Percentiles rank a stretch among this genome's conserved stretches.
phyloP scores from a whole-genome alignment of 75 land plant genomes.

The Pseudotsuga menziesii region DNA sequence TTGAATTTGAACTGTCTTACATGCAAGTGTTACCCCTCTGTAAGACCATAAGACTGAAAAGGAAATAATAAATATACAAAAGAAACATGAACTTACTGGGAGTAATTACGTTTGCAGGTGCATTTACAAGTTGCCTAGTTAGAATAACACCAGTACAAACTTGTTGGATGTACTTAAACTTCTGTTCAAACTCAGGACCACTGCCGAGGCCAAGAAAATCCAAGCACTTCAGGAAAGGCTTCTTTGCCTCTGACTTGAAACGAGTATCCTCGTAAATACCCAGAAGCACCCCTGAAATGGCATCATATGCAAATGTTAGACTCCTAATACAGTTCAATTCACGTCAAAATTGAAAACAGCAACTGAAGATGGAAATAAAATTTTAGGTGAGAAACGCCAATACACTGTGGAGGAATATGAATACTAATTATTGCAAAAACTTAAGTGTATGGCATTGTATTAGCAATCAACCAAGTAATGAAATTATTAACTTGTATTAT shows the following conservation, averaged over 20 bases:
- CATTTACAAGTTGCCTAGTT: slow-evolving; percentile 86
- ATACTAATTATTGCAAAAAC: no score
- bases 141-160: slow-evolving; percentile 70
- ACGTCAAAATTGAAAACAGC: not conserved
- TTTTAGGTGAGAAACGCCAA: no score
- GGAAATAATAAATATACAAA: no score
- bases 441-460: no score
- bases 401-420: no score
- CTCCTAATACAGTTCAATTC: not conserved
- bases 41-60: no score
- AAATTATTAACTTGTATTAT: no score
- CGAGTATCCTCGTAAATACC: slow-evolving; percentile 81
- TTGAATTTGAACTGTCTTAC: no score
- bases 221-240: slow-evolving; percentile 48
- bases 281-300: slow-evolving; percentile 52
- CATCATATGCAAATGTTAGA: not conserved
- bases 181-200: slow-evolving; percentile 51
- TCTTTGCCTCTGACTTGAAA: slow-evolving; percentile 81
- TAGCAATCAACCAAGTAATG: no score
- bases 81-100: slow-evolving; percentile 48
- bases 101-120: slow-evolving; percentile 93
- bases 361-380: not conserved
- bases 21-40: no score
- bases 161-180: slow-evolving; percentile 52
- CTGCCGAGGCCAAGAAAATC: slow-evolving; percentile 80